Evolutionary conservation across 352 stramenopile species (phyloP), one percentile per base, ranked within the genome.

Genomic region (Aphanomyces stellatus): DNA sequence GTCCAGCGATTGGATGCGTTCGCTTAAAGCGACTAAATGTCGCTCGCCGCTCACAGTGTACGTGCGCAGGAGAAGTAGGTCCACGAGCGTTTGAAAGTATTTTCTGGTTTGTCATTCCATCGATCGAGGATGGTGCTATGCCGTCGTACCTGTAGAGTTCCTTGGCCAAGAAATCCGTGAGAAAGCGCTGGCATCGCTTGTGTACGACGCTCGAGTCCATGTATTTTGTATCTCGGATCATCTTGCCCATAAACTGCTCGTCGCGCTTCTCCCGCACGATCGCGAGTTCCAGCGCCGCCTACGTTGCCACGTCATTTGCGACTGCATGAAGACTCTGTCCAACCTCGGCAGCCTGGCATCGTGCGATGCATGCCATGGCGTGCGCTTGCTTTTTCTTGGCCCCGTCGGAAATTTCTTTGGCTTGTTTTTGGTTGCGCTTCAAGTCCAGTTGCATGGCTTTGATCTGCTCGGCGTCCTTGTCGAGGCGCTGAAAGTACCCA

Each of bases 151-250:
- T 43, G 60, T 67, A 78, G 0, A 92, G 65, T 27, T 81, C 75
- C 33, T 84, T 78, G 2, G 78, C 70, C 13, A 91, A 51, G 46
- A 90, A 92, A 3, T 51, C 11, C 0, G 82, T 92, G 11, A 72
- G 70, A 62, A 92, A 92, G 0, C 77, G 75, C 70, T 92, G 84
- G 0, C 82, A 71, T 0, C 84, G 76, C 10, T 74, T 78, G 42
- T 92, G 84, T 0, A 92, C 69, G 0, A 92, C 81, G 31, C 76
- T 73, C 0, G 82, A 92, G 46, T 91, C 84, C 68, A 90, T 90
- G 0, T 59, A 67, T 19, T 37, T 24, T n/a, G 60, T 67, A 13
- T 67, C 60, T 42, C 33, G 24, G 37, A 67, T 31, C n/a, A 27
- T 67, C 30, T 67, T 67, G 60, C 33, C 8, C 60, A 67, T 67